Evolutionary conservation across 2,329 filamentous ascomycete genomes (phyloP).

Genomic region (Thelonectria rubi): DNA sequence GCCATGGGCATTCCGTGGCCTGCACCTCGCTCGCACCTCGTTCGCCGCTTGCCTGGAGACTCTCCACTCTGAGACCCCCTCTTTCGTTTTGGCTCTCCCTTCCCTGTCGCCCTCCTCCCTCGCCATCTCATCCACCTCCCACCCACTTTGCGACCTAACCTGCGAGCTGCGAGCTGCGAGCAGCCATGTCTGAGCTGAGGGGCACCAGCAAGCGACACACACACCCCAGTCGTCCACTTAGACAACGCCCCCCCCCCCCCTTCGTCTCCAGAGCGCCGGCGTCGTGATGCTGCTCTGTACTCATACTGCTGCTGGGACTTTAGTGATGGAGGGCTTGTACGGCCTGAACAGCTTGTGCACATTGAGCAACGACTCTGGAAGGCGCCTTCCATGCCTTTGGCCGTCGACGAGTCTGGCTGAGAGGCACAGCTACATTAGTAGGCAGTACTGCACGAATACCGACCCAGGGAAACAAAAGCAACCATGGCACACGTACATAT

Average conservation of each 20-base stretch:
- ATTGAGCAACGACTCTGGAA: not conserved
- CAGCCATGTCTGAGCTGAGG: constrained; percentile 26
- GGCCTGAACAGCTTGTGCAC: constrained; percentile 11
- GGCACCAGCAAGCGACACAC: constrained; percentile 33
- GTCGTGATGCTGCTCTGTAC: constrained; percentile 28
- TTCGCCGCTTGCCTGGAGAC: constrained; percentile 29
- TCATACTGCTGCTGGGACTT: not conserved
- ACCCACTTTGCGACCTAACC: too few relatives aligned
- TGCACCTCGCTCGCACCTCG: constrained; percentile 33
- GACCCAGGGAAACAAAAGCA: constrained; percentile 25
- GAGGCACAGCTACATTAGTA: not conserved
- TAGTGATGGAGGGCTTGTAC: constrained; percentile 3
- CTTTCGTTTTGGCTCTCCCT: constrained; percentile 19
- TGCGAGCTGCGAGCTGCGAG: constrained; percentile 20
- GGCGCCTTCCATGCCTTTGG: constrained; percentile 27
- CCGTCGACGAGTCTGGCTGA: constrained; percentile 28
- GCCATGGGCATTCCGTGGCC: constrained; percentile 41
- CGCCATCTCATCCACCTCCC: too few relatives aligned
- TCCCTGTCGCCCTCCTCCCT: too few relatives aligned
- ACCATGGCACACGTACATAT: constrained; percentile 17
- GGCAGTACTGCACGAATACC: not conserved
- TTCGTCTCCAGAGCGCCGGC: constrained; percentile 39
- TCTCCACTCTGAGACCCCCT: constrained; percentile 20
- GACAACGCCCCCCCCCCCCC: constrained; percentile 35
- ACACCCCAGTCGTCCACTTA: constrained; percentile 25